Base-by-base conservation (phyloP, 768 basidiomycete species). In the Phanerochaete carnosa region DNA sequence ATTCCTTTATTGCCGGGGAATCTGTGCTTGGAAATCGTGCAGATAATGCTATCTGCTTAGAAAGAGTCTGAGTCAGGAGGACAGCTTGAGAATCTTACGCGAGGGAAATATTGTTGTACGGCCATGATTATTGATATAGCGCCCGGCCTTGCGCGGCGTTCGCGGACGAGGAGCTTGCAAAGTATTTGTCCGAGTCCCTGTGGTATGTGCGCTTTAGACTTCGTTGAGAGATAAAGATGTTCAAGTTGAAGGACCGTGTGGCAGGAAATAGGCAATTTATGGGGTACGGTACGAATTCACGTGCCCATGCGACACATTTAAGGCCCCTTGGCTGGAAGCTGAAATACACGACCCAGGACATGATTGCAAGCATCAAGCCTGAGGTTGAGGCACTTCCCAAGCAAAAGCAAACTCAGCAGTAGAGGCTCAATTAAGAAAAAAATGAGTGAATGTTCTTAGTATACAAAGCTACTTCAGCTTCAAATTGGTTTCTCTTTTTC, bases 131-230 rank as follows among this genome's bases (percentile, higher is more conserved):
- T n/a, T n/a, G n/a, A n/a, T n/a, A n/a, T n/a, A n/a, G n/a, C n/a
- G n/a, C n/a, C n/a, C n/a, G n/a, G n/a, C n/a, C n/a, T n/a, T n/a
- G n/a, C n/a, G n/a, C 76, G 22, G 55, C 75, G 4, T 80, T 82
- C 59, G 76, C 75, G 5, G 66, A 69, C 28, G 75, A 76, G 39
- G 82, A 84, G 76, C 62, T 82, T 77, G 33, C 55, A n/a, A 62
- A 64, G 61, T 61, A 66, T 59, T 62, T 64, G n/a, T n/a, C n/a
- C n/a, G n/a, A 16, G 57, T 52, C 13, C 55, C 37, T 3, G 57
- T 26, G 29, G 50, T 58, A 43, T 25, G 52, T 52, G 55, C 22
- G 23, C 26, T 45, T n/a, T 15, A 9, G 6, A 7, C 13, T 33
- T 26, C 46, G 25, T 33, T 23, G 16, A 25, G 19, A 9, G 26